phyloP scores from a whole-genome alignment of 2,329 filamentous ascomycete genomes.

The Colletotrichum tofieldiae region DNA sequence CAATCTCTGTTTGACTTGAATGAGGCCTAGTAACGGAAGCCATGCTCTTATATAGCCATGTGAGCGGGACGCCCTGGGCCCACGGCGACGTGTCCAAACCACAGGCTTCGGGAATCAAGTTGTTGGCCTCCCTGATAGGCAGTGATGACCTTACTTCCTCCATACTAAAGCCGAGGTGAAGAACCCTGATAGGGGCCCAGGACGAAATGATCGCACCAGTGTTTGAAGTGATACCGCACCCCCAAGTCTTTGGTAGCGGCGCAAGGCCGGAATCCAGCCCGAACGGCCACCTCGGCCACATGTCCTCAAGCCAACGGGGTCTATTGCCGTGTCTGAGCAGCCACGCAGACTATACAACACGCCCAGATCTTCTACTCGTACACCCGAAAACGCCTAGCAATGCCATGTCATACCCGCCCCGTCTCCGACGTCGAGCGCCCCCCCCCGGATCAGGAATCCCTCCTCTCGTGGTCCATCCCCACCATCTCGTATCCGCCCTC shows the following conservation, averaged over 20 bases:
- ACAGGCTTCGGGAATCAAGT: no score
- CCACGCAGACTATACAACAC: background rate
- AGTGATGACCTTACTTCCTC: no score
- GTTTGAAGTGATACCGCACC: background rate
- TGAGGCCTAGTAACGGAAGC: no score
- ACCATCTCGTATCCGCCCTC: constrained; percentile 79
- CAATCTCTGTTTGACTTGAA: no score
- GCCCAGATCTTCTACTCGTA: constrained; percentile 21
- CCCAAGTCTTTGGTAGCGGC: background rate
- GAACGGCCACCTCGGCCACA: background rate
- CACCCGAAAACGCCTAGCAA: constrained; percentile 53
- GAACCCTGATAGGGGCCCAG: no score
- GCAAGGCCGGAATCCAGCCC: background rate
- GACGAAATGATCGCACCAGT: no score
- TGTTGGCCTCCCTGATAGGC: no score
- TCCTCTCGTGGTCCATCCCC: constrained; percentile 60
- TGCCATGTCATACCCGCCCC: constrained; percentile 43
- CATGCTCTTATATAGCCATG: no score
- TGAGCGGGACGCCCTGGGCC: no score
- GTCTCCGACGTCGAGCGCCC: background rate
- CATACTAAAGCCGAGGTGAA: no score
- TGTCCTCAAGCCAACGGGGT: background rate
- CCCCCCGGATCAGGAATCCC: constrained; percentile 35
- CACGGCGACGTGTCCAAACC: no score
- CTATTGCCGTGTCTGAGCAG: background rate